Evolutionary conservation across 129 eudicot species (phyloP).

Genomic region (Artemisia annua): DNA sequence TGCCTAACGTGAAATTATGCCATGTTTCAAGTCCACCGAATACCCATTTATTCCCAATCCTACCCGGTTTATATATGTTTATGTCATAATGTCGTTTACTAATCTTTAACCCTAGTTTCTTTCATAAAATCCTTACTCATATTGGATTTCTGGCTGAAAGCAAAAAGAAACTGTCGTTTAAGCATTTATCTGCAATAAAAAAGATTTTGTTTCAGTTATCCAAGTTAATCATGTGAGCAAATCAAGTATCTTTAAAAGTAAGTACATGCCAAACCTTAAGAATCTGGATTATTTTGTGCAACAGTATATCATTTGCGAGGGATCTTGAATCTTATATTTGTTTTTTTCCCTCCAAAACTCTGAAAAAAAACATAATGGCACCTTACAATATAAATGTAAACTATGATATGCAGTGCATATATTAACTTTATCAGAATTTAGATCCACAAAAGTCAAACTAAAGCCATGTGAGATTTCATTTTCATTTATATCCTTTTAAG

Average conservation of each 20-base stretch:
- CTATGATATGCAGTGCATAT: slow-evolving; percentile 21
- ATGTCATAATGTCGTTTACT: too few relatives aligned
- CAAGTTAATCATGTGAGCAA: slow-evolving; percentile 7
- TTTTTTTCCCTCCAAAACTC: slow-evolving; percentile 29
- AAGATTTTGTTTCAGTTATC: too few relatives aligned
- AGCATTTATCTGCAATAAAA: too few relatives aligned
- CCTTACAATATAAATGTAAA: slow-evolving; percentile 20
- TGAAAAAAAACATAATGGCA: slow-evolving; percentile 17
- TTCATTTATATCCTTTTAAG: slow-evolving; percentile 30
- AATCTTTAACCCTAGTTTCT: too few relatives aligned
- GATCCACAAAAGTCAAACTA: slow-evolving; percentile 47
- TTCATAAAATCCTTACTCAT: too few relatives aligned
- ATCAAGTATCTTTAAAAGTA: slow-evolving; percentile 25
- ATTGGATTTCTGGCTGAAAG: too few relatives aligned
- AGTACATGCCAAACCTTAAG: not conserved
- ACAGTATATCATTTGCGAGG: slow-evolving; percentile 11
- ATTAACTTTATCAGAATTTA: slow-evolving; percentile 28
- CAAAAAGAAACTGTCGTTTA: too few relatives aligned
- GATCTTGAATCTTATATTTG: slow-evolving; percentile 29
- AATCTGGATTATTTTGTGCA: not conserved
- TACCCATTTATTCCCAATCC: too few relatives aligned
- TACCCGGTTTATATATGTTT: too few relatives aligned
- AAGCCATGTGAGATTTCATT: slow-evolving; percentile 54
- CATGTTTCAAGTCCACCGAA: too few relatives aligned
- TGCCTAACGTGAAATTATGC: too few relatives aligned